Evolutionary conservation across 441 rosid genomes (phyloP), one percentile per base, ranked within the genome.

Genomic region (Mallotus repandus): DNA sequence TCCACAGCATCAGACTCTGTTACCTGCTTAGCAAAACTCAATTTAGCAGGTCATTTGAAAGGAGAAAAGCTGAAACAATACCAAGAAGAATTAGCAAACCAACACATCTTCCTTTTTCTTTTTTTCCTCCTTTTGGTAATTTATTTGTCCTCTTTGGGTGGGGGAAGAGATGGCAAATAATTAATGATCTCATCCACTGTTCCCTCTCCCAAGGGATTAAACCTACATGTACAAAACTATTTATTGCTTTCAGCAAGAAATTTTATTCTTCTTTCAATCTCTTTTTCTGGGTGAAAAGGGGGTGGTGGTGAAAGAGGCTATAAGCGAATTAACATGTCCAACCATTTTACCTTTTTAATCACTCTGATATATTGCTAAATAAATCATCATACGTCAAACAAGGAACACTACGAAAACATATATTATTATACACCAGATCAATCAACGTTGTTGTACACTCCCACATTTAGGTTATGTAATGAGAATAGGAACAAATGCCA

Each of bases 1-100:
- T 92, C 97, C 82, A 92, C 93, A 65, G 97, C 90, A 84, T 96
- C 97, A 72, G 87, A 86, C 79, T 92, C 99, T 18, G 94, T 89
- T 60, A 91, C 96, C 99, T 96, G 90, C 75, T 73, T 59, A 79
- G 81, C 76, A 79, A 76, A 82, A 74, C 53, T 46, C 68, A 82
- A 70, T 48, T 74, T 70, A 78, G 76, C 67, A 69, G 76, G 63
- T 53, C 67, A 55, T 48, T 29, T 18, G 57, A 50, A 18, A n/a
- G 63, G 50, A 68, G 35, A 59, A 11, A 46, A 35, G 22, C 63
- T 58, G 57, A 70, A 54, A 29, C 22, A 9, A 49, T 49, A 72
- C 25, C 52, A 63, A 7, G 7, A 43, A 46, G 32, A 46, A 41
- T 66, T 7, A 14, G 1, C 14, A 38, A 69, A 38, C n/a, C 41